Evolutionary conservation across 2,329 filamentous ascomycete species (phyloP).

Genomic region (Pseudocercospora crystallina): DNA sequence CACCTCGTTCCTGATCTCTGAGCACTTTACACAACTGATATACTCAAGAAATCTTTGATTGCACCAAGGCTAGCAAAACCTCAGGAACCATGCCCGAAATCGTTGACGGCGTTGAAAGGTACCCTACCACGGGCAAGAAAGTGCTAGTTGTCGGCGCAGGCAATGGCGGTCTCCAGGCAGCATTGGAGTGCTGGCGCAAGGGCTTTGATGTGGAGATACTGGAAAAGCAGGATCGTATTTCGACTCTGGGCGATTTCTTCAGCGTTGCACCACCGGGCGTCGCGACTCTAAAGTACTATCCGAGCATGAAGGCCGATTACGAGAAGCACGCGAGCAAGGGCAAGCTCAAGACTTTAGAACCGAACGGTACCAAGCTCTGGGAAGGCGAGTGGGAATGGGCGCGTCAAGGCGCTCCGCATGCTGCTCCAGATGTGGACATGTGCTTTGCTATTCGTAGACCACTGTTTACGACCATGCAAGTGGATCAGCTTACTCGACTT

Average conservation of each 20-base stretch:
- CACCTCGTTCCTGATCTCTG: not conserved
- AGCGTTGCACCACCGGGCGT: conserved; percentile 4
- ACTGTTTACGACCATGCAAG: conserved; percentile 2
- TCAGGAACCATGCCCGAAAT: conserved; percentile 3
- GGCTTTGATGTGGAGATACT: conserved; percentile 14
- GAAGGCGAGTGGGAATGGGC: conserved; percentile 2
- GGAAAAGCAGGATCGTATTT: not conserved
- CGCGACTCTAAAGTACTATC: conserved; percentile 6
- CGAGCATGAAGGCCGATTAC: conserved; percentile 8
- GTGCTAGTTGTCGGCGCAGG: conserved; percentile 16
- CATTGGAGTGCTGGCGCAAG: conserved; percentile 18
- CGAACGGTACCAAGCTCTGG: conserved; percentile 2
- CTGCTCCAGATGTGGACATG: conserved; percentile 5
- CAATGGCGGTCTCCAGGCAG: conserved; percentile 12
- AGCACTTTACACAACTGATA: not conserved
- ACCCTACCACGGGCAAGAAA: conserved; percentile 8
- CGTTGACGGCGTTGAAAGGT: conserved; percentile 36
- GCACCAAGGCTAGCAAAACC: not conserved
- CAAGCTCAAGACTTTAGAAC: conserved; percentile 2
- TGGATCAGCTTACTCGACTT: conserved; percentile 1
- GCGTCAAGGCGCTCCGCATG: not conserved
- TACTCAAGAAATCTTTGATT: not conserved
- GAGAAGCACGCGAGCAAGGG: conserved; percentile 1
- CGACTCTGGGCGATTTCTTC: conserved; percentile 9
- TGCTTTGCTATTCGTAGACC: conserved; percentile 2